Conservation (phyloP, 2,329 filamentous ascomycete genomes). For the Cryoendolithus antarcticus region DNA sequence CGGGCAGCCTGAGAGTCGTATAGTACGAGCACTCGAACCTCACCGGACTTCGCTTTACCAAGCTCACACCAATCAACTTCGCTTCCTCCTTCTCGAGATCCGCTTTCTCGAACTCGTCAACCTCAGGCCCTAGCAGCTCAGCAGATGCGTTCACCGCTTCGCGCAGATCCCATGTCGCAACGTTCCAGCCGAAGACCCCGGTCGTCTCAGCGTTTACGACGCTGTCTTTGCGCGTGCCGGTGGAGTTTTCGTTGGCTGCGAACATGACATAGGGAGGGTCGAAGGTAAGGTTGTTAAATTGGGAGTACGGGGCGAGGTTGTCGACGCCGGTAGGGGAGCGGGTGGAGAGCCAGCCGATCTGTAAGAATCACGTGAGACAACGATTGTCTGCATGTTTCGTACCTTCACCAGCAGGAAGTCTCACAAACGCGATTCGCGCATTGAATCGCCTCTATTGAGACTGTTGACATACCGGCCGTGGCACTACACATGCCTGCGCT, state of each 20-base stretch:
- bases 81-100: constrained; percentile 38
- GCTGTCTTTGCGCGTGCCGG: constrained; percentile 39
- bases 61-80: constrained; percentile 30
- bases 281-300: constrained; percentile 53
- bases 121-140: constrained; percentile 35
- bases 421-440: too few species aligned
- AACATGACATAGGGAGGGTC: constrained; percentile 53
- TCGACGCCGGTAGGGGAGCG: constrained; percentile 34
- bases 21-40: constrained; percentile 48
- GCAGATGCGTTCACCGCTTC: constrained; percentile 44
- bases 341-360: constrained; percentile 51
- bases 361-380: too few species aligned
- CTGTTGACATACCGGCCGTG: constrained; percentile 31
- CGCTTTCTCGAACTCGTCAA: constrained; percentile 44
- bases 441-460: too few species aligned
- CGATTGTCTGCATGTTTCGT: too few species aligned
- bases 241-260: constrained; percentile 33
- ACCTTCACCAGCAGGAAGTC: too few species aligned
- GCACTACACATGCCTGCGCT: constrained; percentile 44
- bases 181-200: constrained; percentile 46
- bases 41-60: constrained; percentile 43
- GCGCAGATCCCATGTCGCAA: constrained; percentile 44
- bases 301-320: constrained; percentile 49
- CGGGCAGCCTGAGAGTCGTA: constrained; percentile 41
- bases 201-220: constrained; percentile 44